phyloP scores from a whole-genome alignment of 176 grass and related monocot species.

The Triticum urartu region DNA sequence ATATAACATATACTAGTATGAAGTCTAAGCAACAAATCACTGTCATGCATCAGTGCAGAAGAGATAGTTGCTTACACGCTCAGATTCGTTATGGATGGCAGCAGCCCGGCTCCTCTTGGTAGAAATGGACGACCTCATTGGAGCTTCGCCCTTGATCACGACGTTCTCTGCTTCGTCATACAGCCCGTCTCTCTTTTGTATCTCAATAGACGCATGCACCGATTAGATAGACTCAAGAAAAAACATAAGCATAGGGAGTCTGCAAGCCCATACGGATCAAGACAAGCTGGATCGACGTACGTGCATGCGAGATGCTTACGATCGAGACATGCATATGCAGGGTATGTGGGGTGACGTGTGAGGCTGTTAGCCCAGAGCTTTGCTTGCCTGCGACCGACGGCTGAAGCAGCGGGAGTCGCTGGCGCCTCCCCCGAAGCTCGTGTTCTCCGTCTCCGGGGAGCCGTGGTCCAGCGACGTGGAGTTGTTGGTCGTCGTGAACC shows the following conservation, averaged over 20 bases:
- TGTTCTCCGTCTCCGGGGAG: slow-evolving; percentile 74
- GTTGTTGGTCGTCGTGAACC: slow-evolving; percentile 61
- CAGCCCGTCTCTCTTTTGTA: slow-evolving; percentile 49
- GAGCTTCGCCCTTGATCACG: slow-evolving; percentile 26
- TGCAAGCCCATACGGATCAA: not conserved
- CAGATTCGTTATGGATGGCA: slow-evolving; percentile 89
- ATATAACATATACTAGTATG: not conserved
- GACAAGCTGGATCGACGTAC: not conserved
- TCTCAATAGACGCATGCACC: not conserved
- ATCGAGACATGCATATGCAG: not conserved
- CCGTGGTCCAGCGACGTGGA: slow-evolving; percentile 60
- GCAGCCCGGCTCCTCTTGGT: slow-evolving; percentile 73
- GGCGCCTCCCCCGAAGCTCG: slow-evolving; percentile 53
- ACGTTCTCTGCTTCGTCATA: slow-evolving; percentile 57
- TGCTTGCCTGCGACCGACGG: slow-evolving; percentile 59
- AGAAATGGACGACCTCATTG: slow-evolving; percentile 47
- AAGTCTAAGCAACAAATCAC: not conserved
- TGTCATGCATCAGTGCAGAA: not conserved
- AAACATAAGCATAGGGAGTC: not conserved
- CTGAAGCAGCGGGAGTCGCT: slow-evolving; percentile 64
- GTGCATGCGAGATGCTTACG: slow-evolving; percentile 10
- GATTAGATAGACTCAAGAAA: not conserved
- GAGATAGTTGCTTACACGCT: slow-evolving; percentile 71
- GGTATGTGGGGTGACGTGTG: not conserved
- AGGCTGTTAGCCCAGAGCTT: not conserved